Base-by-base conservation (phyloP, 2,329 filamentous ascomycete genomes). In the Botrytis sinoallii region DNA sequence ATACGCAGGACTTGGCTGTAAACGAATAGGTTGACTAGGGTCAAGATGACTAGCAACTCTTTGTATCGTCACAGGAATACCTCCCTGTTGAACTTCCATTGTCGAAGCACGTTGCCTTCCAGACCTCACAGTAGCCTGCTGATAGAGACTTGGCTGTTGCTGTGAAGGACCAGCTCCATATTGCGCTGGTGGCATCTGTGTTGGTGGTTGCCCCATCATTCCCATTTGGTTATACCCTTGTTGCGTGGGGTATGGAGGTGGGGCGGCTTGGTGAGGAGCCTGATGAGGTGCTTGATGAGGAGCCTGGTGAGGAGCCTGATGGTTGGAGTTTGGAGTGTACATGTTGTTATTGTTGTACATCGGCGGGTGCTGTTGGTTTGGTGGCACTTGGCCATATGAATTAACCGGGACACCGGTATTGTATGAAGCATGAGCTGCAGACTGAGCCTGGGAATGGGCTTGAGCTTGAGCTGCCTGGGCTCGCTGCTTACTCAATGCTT, bases 1-100 rank as follows among this genome's bases (percentile, higher is more conserved):
- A 83, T 99, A 99, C 2, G 96, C 96, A 8, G 96, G 96, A 78
- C 94, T 98, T 3, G 96, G 96, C 81, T 99, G 96, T 73, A 98
- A 84, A 68, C 96, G 90, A 79, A 99, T 98, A 0, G 96, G 96
- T 75, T 95, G 93, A 79, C 90, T 98, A 2, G 96, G 96, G 80
- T 99, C 96, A 63, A 99, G 88, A 83, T 98, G 95, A 81, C 94
- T 97, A 60, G 96, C 96, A 35, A 99, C 96, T 78, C 96, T 89
- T 83, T 99, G 96, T 74, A 99, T 93, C 4, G 95, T 91, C 22
- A 93, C 91, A 8, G 96, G 96, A 74, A 99, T 97, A 3, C 95
- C 95, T 76, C 92, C 95, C 80, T 95, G 92, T 79, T 97, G 93
- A 81, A 96, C 93, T 80, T 98, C 96, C 92, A 98, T 97, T 5